These are phyloP conservation scores for Aureobasidium namibiae DNA, from an alignment of 2,329 filamentous ascomycete genomes.

Conservation along the genomic window DNA sequence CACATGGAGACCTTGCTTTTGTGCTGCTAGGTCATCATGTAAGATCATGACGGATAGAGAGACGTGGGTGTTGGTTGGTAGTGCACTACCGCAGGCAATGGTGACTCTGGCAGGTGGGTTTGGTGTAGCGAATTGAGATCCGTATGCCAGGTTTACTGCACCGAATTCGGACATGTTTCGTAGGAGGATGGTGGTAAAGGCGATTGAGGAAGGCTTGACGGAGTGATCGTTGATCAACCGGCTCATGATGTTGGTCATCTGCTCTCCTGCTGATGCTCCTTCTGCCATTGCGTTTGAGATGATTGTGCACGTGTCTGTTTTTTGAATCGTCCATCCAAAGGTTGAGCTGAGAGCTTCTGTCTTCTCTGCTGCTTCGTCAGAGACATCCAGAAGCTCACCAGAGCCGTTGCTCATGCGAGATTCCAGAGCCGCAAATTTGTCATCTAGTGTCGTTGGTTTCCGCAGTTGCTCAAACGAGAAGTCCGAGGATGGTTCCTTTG, in stretches of 20 bases:
- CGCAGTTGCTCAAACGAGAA: slow-evolving; percentile 32
- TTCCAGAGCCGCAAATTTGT: slow-evolving; percentile 44
- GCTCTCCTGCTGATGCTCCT: slow-evolving; percentile 31
- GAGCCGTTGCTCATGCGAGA: not conserved
- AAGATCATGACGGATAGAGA: slow-evolving; percentile 50
- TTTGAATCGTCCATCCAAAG: not conserved
- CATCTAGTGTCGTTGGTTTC: slow-evolving; percentile 60
- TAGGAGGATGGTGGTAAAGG: slow-evolving; percentile 57
- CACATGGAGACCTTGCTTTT: slow-evolving; percentile 61
- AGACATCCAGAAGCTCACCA: not conserved
- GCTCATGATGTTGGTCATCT: slow-evolving; percentile 33
- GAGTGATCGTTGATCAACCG: slow-evolving; percentile 22
- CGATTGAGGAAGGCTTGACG: slow-evolving; percentile 23
- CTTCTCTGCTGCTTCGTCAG: not conserved
- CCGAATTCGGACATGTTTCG: slow-evolving; percentile 74
- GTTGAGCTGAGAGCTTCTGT: not conserved
- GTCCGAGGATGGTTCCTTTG: slow-evolving; percentile 25
- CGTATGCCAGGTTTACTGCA: slow-evolving; percentile 67
- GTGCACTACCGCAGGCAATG: slow-evolving; percentile 61
- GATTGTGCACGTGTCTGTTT: slow-evolving; percentile 15
- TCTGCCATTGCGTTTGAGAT: slow-evolving; percentile 24
- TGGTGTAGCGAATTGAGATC: slow-evolving; percentile 61
- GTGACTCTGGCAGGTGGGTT: slow-evolving; percentile 83
- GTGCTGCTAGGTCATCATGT: slow-evolving; percentile 14
- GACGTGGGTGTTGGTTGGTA: slow-evolving; percentile 54